Percentiles rank a stretch among this genome's conserved stretches.
phyloP scores from a whole-genome alignment of 2,329 filamentous ascomycete species.

The Dothidotthia symphoricarpi region DNA sequence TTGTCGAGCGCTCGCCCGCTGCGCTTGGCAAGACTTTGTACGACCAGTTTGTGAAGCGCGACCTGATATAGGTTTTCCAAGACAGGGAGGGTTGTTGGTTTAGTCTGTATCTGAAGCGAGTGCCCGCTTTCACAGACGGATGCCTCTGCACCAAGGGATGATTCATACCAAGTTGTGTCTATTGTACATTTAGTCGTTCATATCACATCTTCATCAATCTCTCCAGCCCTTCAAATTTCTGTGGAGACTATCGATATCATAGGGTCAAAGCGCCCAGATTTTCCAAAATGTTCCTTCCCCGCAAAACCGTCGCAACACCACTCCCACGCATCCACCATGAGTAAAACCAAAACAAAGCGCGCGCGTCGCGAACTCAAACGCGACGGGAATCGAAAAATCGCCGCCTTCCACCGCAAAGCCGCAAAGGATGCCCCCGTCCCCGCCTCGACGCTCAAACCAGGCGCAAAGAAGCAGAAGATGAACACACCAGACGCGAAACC shows the following conservation, averaged over 20 bases:
- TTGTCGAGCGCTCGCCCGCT: slow-evolving; percentile 83
- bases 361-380: slow-evolving; percentile 37
- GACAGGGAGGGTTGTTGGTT: slow-evolving; percentile 12
- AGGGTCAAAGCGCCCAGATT: too few relatives aligned
- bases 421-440: slow-evolving; percentile 17
- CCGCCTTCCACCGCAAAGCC: slow-evolving; percentile 24
- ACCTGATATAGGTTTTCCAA: slow-evolving; percentile 70
- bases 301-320: slow-evolving; percentile 10
- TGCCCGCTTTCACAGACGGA: slow-evolving; percentile 18
- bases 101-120: slow-evolving; percentile 23
- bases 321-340: slow-evolving; percentile 22
- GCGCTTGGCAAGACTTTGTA: slow-evolving; percentile 89
- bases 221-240: too few relatives aligned
- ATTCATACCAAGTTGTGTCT: slow-evolving; percentile 17
- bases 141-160: slow-evolving; percentile 18
- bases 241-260: too few relatives aligned
- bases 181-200: slow-evolving; percentile 41
- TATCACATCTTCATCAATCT: slow-evolving; percentile 21
- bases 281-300: slow-evolving; percentile 1
- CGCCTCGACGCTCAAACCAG: slow-evolving; percentile 10
- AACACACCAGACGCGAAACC: neutral
- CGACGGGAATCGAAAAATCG: slow-evolving; percentile 30
- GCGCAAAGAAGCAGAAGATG: slow-evolving; percentile 12
- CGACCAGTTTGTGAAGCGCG: slow-evolving; percentile 91
- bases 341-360: slow-evolving; percentile 37